Evolutionary conservation across 495 filamentous ascomycete genomes (phyloP), one percentile per base, ranked within the genome.

Genomic region (Penicillium robsamsonii): DNA sequence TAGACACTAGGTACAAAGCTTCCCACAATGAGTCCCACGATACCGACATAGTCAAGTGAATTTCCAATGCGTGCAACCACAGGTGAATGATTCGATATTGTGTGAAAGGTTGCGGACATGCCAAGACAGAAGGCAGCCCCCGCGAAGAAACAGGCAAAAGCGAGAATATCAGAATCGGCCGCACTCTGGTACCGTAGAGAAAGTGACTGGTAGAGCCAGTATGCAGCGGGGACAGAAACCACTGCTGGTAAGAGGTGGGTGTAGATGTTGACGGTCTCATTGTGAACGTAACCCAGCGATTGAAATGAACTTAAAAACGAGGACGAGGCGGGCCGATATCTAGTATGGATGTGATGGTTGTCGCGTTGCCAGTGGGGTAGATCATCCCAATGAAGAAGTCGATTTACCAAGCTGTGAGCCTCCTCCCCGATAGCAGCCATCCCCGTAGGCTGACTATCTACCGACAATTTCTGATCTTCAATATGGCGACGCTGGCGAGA

Each of bases 221-320:
- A 63, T 4, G 66, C 66, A 4, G 66, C 69, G 17, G 73, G 74
- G 42, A 75, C 60, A 12, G 72, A 72, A 30, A 79, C 44, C n/a
- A 77, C 29, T 7, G 70, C 63, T 8, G 76, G 75, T 15, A 94
- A 61, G 6, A 96, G 81, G 71, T 97, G 93, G 2, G 88, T 84
- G 73, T 92, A 96, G 65, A 96, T 93, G 71, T 97, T 97, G 57
- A 97, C 87, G n/a, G 83, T 84, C 70, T 97, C 91, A 73, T 96
- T 97, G 75, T 97, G 90, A n/a, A 92, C 60, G 69, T 91, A 90
- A 46, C 77, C 70, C 56, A 91, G 73, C 27, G 84, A 89, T 31
- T 79, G 74, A 43, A 88, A 79, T 46, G 84, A 92, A 31, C 68
- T 75, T 13, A 67, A 65, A 66, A 87, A 86, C 5, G 88, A 92